A percentile compares a stretch with the other conserved stretches of the same genome.
Conservation (phyloP, 352 stramenopile species). For the Phytopythium ostracodes region DNA sequence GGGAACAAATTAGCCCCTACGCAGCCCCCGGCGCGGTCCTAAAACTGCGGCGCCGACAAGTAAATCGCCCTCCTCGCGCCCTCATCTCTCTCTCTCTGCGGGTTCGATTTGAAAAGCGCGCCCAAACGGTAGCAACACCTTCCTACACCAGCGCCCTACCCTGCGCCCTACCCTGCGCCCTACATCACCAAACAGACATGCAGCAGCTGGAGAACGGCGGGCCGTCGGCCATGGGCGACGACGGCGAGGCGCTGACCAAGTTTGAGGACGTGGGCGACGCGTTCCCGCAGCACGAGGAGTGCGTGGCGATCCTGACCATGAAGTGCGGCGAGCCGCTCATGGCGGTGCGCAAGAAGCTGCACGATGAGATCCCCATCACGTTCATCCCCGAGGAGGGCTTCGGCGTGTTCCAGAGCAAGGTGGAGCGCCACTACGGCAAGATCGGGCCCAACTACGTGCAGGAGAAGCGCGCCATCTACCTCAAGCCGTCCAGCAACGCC, state of each 20-base stretch:
- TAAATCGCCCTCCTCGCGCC: slow-evolving; percentile 3
- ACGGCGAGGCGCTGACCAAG: slow-evolving; percentile 27
- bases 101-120: not conserved
- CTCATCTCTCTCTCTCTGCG: not conserved
- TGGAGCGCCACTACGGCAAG: slow-evolving; percentile 69
- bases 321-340: slow-evolving; percentile 72
- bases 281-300: slow-evolving; percentile 64
- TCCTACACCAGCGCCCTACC: too few species aligned
- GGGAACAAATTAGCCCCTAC: slow-evolving; percentile 9
- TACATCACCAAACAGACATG: not conserved
- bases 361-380: slow-evolving; percentile 62
- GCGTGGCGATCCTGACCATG: slow-evolving; percentile 64
- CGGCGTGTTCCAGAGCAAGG: slow-evolving; percentile 71
- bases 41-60: slow-evolving; percentile 1
- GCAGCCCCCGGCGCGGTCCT: not conserved
- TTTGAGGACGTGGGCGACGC: slow-evolving; percentile 30
- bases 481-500: slow-evolving; percentile 70
- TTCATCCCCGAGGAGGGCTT: slow-evolving; percentile 76
- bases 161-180: too few species aligned
- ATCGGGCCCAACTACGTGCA: slow-evolving; percentile 56
- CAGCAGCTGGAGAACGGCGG: slow-evolving; percentile 9
- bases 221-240: slow-evolving; percentile 11
- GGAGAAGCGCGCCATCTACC: slow-evolving; percentile 64
- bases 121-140: not conserved
- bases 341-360: slow-evolving; percentile 75